Percentiles rank a stretch among this genome's conserved stretches.
Conservation (phyloP, 202 grass and related monocot species). For the Eragrostis tef region DNA sequence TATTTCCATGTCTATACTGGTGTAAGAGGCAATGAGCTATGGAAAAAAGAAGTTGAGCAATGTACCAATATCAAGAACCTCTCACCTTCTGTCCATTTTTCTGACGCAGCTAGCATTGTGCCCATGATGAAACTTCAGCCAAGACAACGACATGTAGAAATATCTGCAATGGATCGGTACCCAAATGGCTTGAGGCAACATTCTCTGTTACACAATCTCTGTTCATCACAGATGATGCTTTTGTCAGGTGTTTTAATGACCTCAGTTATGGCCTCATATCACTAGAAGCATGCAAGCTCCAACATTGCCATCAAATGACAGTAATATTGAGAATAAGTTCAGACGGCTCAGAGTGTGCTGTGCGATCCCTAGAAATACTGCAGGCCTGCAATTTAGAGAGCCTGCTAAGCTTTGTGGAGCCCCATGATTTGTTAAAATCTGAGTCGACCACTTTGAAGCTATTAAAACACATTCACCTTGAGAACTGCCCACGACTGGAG, state of each 20-base stretch:
- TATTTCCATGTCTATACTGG: not conserved
- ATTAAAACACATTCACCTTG: not conserved
- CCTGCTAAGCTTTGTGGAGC: not conserved
- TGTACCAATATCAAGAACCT: not conserved
- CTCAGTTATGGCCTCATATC: not conserved
- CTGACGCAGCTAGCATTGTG: not conserved
- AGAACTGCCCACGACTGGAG: not conserved
- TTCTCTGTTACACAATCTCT: not conserved
- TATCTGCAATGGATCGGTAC: not conserved
- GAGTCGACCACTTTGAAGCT: not conserved
- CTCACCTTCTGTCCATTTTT: not conserved
- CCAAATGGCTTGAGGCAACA: not conserved
- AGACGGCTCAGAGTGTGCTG: not conserved
- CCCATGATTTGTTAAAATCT: fast-evolving
- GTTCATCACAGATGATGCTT: not conserved
- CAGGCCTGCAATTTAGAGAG: not conserved
- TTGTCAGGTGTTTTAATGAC: not conserved
- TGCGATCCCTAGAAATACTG: not conserved
- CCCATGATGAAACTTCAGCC: not conserved
- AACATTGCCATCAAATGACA: not conserved
- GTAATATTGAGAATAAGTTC: not conserved
- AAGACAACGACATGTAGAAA: not conserved
- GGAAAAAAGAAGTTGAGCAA: not conserved
- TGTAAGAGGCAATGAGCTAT: not conserved
- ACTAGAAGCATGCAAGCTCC: not conserved